Conservation (phyloP, 176 grass and related monocot species). For the Ampelocalamus luodianensis region DNA sequence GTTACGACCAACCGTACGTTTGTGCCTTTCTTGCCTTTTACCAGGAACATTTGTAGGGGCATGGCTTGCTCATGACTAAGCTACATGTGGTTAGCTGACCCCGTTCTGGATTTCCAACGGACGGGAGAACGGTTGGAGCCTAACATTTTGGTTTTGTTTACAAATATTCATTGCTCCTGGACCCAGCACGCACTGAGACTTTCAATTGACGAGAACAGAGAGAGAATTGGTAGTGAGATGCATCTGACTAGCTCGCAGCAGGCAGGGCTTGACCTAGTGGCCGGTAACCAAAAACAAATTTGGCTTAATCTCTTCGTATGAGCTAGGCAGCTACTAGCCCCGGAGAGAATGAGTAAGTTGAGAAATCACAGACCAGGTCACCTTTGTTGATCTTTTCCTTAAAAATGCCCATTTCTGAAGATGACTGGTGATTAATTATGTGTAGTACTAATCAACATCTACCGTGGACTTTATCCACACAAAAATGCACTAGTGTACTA, state of each 20-base stretch:
- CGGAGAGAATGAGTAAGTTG: neutral
- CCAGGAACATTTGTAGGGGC: no score
- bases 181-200: slow-evolving; percentile 13
- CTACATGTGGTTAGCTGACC: neutral
- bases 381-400: slow-evolving; percentile 21
- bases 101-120: neutral
- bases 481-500: neutral
- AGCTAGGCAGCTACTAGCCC: neutral
- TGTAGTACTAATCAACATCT: neutral
- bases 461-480: slow-evolving; percentile 17
- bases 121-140: neutral
- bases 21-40: no score
- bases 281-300: slow-evolving; percentile 23
- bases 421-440: neutral
- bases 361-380: slow-evolving; percentile 41
- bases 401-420: neutral
- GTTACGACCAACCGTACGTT: no score
- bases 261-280: slow-evolving; percentile 34
- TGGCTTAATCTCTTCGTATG: slow-evolving; percentile 46
- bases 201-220: neutral
- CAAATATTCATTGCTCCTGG: slow-evolving; percentile 8
- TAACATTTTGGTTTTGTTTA: neutral
- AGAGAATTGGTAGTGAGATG: neutral
- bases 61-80: neutral
- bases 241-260: neutral